Percentiles rank a stretch among this genome's conserved stretches.
Conservation (phyloP, 192 early-diverging fungal species). For the Gorgonomyces haynaldii region DNA sequence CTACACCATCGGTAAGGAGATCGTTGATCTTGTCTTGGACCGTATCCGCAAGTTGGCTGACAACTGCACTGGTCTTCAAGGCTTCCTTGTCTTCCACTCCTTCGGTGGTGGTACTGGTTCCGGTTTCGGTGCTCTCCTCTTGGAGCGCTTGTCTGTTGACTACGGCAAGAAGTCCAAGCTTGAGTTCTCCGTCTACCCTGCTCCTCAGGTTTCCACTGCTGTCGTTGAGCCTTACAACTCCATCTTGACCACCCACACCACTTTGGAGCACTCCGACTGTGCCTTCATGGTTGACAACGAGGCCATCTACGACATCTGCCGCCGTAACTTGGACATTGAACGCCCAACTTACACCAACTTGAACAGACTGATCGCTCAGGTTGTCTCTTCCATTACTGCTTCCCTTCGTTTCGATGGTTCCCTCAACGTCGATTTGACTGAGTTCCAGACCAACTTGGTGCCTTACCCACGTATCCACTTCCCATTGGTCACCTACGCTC, state of each 20-base stretch:
- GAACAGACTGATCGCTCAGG: slow-evolving; percentile 96
- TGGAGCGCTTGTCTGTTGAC: slow-evolving; percentile 98
- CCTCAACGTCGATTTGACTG: slow-evolving; percentile 96
- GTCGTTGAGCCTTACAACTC: slow-evolving; percentile 99
- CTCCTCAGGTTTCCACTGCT: slow-evolving; percentile 91
- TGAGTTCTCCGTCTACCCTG: slow-evolving; percentile 98
- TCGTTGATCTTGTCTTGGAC: slow-evolving; percentile 92
- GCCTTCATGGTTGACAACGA: slow-evolving; percentile 99
- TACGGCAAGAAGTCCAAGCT: slow-evolving; percentile 99
- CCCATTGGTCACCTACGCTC: slow-evolving; percentile 96
- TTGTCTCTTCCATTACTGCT: slow-evolving; percentile 98
- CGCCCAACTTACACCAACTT: slow-evolving; percentile 95
- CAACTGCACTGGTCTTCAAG: slow-evolving; percentile 96
- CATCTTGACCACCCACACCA: slow-evolving; percentile 98
- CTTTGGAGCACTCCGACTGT: slow-evolving; percentile 96
- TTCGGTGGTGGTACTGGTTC: slow-evolving; percentile 99
- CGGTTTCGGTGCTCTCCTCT: slow-evolving; percentile 92
- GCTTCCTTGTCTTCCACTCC: slow-evolving; percentile 99
- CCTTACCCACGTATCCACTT: slow-evolving; percentile 99
- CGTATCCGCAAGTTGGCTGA: slow-evolving; percentile 96
- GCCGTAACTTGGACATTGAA: slow-evolving; percentile 92
- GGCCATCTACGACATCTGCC: slow-evolving; percentile 99
- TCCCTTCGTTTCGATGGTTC: slow-evolving; percentile 98
- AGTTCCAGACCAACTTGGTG: slow-evolving; percentile 99
- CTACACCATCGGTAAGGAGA: slow-evolving; percentile 99